Percentiles rank a stretch among this genome's conserved stretches.
Evolutionary conservation across 208 protist species (phyloP).

Genomic region (Strigomonas galati): DNA sequence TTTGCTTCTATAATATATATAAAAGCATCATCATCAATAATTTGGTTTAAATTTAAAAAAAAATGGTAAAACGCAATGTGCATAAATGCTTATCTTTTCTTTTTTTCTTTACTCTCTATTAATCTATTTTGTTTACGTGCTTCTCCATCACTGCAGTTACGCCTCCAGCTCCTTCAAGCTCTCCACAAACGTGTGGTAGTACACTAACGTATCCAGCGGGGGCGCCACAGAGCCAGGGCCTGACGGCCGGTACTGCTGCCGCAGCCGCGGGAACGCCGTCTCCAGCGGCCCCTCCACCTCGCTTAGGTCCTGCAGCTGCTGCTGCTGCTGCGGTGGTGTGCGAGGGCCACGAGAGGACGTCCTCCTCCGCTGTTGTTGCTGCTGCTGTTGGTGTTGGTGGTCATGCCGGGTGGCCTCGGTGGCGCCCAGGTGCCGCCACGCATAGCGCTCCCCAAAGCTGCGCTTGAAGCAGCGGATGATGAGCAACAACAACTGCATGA

Average conservation of each 20-base stretch:
- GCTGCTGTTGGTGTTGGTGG: not conserved
- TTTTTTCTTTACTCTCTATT: not conserved
- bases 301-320: not conserved
- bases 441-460: slow-evolving; percentile 74
- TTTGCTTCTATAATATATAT: not conserved
- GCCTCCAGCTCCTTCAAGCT: slow-evolving; percentile 31
- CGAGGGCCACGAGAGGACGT: too few species aligned
- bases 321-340: not conserved
- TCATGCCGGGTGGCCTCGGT: slow-evolving; percentile 71
- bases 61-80: not conserved
- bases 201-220: slow-evolving; percentile 65
- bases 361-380: slow-evolving; percentile 2
- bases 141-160: not conserved
- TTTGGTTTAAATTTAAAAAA: not conserved
- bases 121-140: too few species aligned
- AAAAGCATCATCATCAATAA: too few species aligned
- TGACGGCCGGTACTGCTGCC: slow-evolving; percentile 27
- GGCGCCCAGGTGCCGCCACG: slow-evolving; percentile 61
- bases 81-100: not conserved
- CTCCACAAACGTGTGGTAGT: slow-evolving; percentile 58
- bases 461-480: slow-evolving; percentile 62
- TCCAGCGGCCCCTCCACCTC: slow-evolving; percentile 22
- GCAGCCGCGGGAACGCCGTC: slow-evolving; percentile 48
- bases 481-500: slow-evolving; percentile 46
- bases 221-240: slow-evolving; percentile 24